These are phyloP conservation scores for Radiomyces spectabilis DNA, from an alignment of 192 early-diverging fungal genomes.

Conservation along the genomic window DNA sequence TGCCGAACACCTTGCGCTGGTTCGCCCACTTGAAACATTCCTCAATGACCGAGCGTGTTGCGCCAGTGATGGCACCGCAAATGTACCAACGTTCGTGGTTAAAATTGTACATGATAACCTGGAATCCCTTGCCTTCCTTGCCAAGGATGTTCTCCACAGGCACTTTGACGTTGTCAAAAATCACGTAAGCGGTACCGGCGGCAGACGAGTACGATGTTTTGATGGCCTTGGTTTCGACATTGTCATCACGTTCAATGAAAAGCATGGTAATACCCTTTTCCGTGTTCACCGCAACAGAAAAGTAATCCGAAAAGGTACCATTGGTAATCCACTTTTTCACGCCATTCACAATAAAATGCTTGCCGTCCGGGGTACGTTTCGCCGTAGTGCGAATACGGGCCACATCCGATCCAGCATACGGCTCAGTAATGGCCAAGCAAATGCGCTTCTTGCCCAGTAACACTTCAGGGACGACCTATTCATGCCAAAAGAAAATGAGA, in stretches of 20 bases:
- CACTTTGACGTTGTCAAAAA: slow-evolving; percentile 67
- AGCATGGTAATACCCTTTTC: slow-evolving; percentile 58
- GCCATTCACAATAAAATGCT: slow-evolving; percentile 78
- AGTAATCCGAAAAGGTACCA: slow-evolving; percentile 51
- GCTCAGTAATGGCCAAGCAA: slow-evolving; percentile 79
- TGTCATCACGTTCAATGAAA: slow-evolving; percentile 53
- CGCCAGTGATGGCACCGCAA: slow-evolving; percentile 29
- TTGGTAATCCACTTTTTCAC: slow-evolving; percentile 84
- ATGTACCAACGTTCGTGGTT: slow-evolving; percentile 68
- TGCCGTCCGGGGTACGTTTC: slow-evolving; percentile 57
- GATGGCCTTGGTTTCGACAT: slow-evolving; percentile 55
- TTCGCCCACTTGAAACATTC: slow-evolving; percentile 67
- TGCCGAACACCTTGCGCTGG: slow-evolving; percentile 68
- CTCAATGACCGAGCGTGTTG: slow-evolving; percentile 40
- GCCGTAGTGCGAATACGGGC: slow-evolving; percentile 62
- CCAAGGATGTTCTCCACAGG: slow-evolving; percentile 67
- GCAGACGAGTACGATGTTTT: slow-evolving; percentile 58
- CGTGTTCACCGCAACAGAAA: slow-evolving; percentile 23
- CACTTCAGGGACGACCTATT: slow-evolving; percentile 51
- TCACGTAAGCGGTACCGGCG: slow-evolving; percentile 59
- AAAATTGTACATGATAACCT: slow-evolving; percentile 66
- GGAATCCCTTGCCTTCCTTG: slow-evolving; percentile 57
- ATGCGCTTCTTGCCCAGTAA: slow-evolving; percentile 71
- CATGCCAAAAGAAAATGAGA: not conserved
- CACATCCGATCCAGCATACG: slow-evolving; percentile 53